Evolutionary conservation across 805 yeast species (phyloP).

Genomic region (Ogataea glucozyma): DNA sequence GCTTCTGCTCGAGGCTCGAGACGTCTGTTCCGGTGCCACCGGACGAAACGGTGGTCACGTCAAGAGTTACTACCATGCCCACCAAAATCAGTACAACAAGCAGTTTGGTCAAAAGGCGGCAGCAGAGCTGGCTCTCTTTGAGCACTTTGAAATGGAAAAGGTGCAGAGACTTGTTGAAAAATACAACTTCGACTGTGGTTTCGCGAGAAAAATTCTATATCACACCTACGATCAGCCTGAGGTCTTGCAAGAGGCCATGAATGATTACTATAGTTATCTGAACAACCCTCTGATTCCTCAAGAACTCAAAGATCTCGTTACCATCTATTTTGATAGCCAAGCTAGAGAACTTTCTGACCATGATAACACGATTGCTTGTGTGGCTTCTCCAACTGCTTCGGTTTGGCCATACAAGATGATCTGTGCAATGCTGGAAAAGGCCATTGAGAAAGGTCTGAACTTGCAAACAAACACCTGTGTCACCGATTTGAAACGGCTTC

Average conservation of each 20-base stretch:
- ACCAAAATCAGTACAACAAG: slow-evolving; percentile 17
- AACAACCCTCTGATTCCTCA: slow-evolving; percentile 33
- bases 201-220: slow-evolving; percentile 36
- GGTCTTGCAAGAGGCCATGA: slow-evolving; percentile 14
- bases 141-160: slow-evolving; percentile 35
- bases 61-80: slow-evolving; percentile 35
- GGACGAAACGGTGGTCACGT: slow-evolving; percentile 53
- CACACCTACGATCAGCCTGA: slow-evolving; percentile 34
- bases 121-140: slow-evolving; percentile 40
- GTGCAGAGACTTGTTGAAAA: slow-evolving; percentile 37
- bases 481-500: slow-evolving; percentile 24
- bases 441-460: slow-evolving; percentile 39
- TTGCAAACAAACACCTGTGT: slow-evolving; percentile 46
- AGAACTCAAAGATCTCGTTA: slow-evolving; percentile 30
- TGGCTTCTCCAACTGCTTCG: slow-evolving; percentile 43
- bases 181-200: slow-evolving; percentile 40
- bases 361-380: slow-evolving; percentile 31
- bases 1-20: slow-evolving; percentile 28
- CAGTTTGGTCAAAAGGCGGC: slow-evolving; percentile 31
- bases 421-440: slow-evolving; percentile 34
- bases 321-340: slow-evolving; percentile 34
- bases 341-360: slow-evolving; percentile 33
- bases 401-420: slow-evolving; percentile 49
- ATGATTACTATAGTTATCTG: slow-evolving; percentile 27
- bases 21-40: slow-evolving; percentile 42